Evolutionary conservation across 306 rosid species (phyloP).

Genomic region (Lathyrus tuberosus): DNA sequence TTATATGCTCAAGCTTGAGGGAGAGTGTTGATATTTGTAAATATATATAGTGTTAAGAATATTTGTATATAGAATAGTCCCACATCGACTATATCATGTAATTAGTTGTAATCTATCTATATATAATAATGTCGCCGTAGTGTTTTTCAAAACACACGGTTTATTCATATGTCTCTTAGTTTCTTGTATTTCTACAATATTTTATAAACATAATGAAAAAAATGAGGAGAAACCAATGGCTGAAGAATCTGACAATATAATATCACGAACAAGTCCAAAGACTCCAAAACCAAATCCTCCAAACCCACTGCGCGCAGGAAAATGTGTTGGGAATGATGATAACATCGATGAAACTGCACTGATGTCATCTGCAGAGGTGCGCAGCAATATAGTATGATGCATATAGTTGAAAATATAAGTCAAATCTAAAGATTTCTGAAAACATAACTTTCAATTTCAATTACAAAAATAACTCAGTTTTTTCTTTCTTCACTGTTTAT

Average conservation of each 20-base stretch:
- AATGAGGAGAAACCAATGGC: constrained; percentile 43
- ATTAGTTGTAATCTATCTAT: too few relatives aligned
- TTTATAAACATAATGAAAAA: constrained; percentile 58
- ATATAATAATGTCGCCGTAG: too few relatives aligned
- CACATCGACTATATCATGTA: too few relatives aligned
- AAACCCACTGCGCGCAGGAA: constrained; percentile 61
- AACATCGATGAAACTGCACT: constrained; percentile 40
- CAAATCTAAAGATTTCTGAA: constrained; percentile 6
- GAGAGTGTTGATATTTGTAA: too few relatives aligned
- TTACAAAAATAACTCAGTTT: background rate
- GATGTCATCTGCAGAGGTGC: constrained; percentile 52
- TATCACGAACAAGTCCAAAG: constrained; percentile 61
- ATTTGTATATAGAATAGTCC: too few relatives aligned
- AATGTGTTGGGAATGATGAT: constrained; percentile 42
- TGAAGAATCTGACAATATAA: constrained; percentile 50
- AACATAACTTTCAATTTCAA: background rate
- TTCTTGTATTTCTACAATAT: too few relatives aligned
- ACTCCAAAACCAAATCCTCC: constrained; percentile 75
- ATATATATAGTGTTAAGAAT: too few relatives aligned
- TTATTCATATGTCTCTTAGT: too few relatives aligned
- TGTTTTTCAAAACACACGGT: too few relatives aligned
- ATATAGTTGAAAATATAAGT: constrained; percentile 8
- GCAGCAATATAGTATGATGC: constrained; percentile 25
- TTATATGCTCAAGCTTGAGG: too few relatives aligned
- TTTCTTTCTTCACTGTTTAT: background rate